A percentile compares a stretch with the other conserved stretches of the same genome.
Evolutionary conservation across 2,329 filamentous ascomycete genomes (phyloP).

Genomic region (Lasiodiplodia citricola): DNA sequence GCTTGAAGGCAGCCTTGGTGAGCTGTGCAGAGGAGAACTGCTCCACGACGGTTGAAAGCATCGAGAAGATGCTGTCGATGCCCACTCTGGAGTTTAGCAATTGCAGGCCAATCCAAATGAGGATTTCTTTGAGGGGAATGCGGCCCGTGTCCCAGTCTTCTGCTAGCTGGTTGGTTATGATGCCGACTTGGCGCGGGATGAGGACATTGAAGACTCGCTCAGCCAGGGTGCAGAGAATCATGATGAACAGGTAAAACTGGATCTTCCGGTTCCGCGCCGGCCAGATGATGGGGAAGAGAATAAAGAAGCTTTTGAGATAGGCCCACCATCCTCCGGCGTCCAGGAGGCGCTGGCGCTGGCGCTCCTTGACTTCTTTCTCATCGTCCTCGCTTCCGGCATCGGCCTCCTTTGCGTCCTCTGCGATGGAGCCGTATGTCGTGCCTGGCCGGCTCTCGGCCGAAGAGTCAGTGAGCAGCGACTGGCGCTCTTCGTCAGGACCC

Average conservation of each 20-base stretch:
- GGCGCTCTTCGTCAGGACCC: constrained; percentile 61
- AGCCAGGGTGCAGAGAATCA: constrained; percentile 70
- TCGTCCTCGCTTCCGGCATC: constrained; percentile 55
- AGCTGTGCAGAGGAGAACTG: constrained; percentile 65
- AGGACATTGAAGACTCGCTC: constrained; percentile 77
- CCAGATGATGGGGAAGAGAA: constrained; percentile 82
- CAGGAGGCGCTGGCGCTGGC: constrained; percentile 67
- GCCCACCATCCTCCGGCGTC: constrained; percentile 77
- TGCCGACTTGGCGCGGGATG: constrained; percentile 80
- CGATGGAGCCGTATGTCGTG: constrained; percentile 44
- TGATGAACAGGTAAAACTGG: constrained; percentile 70
- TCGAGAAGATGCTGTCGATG: constrained; percentile 55
- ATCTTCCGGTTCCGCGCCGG: constrained; percentile 69
- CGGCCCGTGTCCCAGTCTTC: constrained; percentile 51
- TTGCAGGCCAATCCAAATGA: constrained; percentile 50
- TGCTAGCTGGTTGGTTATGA: constrained; percentile 73
- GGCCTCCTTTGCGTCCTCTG: constrained; percentile 41
- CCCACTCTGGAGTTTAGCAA: constrained; percentile 58
- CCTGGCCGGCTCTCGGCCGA: constrained; percentile 32
- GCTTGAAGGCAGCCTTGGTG: constrained; percentile 66
- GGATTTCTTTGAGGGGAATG: constrained; percentile 60
- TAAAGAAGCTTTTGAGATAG: constrained; percentile 74
- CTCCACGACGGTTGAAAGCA: constrained; percentile 61
- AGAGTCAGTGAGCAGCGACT: constrained; percentile 60
- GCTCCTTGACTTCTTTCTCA: constrained; percentile 60